These are phyloP conservation scores for Verticillium alfalfae DNA, from an alignment of 2,329 filamentous ascomycete species.

Conservation along the genomic window DNA sequence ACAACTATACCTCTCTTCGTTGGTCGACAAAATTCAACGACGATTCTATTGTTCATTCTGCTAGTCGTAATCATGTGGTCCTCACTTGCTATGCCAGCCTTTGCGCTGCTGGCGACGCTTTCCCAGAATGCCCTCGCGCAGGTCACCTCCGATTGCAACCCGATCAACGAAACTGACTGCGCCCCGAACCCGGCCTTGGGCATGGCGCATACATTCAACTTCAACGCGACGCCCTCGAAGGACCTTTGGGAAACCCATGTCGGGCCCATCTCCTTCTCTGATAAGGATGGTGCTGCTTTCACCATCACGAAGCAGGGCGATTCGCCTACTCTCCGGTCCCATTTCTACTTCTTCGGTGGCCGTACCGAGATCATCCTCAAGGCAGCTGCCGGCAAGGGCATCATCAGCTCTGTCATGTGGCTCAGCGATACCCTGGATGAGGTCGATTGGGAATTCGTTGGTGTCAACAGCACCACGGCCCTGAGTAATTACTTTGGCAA, in stretches of 20 bases:
- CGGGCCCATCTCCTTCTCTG: slow-evolving; percentile 57
- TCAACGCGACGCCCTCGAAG: slow-evolving; percentile 56
- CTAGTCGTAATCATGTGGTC: slow-evolving; percentile 15
- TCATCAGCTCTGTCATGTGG: slow-evolving; percentile 78
- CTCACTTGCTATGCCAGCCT: slow-evolving; percentile 22
- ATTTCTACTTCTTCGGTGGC: slow-evolving; percentile 84
- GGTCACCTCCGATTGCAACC: slow-evolving; percentile 73
- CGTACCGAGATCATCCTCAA: slow-evolving; percentile 74
- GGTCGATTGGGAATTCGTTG: slow-evolving; percentile 82
- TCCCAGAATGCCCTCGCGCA: slow-evolving; percentile 57
- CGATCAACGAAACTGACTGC: slow-evolving; percentile 62
- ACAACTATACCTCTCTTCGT: neutral
- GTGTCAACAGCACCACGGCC: slow-evolving; percentile 55
- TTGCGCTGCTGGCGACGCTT: slow-evolving; percentile 35
- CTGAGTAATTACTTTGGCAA: slow-evolving; percentile 79
- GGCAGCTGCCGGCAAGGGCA: slow-evolving; percentile 66
- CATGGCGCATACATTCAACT: slow-evolving; percentile 55
- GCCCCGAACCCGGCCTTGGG: slow-evolving; percentile 67
- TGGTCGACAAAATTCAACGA: neutral
- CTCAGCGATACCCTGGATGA: slow-evolving; percentile 82
- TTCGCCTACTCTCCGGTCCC: slow-evolving; percentile 71
- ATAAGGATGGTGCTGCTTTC: slow-evolving; percentile 63
- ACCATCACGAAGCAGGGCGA: slow-evolving; percentile 65
- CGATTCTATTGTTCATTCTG: neutral
- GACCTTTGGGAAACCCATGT: slow-evolving; percentile 64